Conservation (phyloP, 805 yeast genomes). For the Saccharomycopsis sp. region DNA sequence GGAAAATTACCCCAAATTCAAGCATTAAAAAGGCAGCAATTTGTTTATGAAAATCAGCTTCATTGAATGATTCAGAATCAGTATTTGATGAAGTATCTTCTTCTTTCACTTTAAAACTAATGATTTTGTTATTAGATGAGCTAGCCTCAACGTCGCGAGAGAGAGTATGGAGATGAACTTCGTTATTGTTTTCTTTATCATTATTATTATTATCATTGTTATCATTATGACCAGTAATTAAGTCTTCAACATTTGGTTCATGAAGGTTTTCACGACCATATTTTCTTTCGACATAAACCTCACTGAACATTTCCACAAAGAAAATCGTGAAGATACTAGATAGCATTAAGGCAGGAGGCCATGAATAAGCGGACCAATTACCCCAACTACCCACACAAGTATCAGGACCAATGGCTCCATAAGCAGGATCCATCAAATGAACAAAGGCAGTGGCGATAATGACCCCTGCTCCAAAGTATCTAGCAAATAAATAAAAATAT, state of each 20-base stretch:
- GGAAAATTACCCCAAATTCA: slow-evolving; percentile 68
- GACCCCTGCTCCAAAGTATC: slow-evolving; percentile 66
- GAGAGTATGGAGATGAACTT: neutral
- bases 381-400: slow-evolving; percentile 20
- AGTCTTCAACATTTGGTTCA: slow-evolving; percentile 17
- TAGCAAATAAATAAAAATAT: slow-evolving; percentile 21
- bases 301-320: slow-evolving; percentile 31
- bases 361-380: slow-evolving; percentile 27
- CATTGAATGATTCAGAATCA: neutral
- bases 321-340: slow-evolving; percentile 30
- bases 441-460: slow-evolving; percentile 68
- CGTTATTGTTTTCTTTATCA: neutral
- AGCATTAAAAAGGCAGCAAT: slow-evolving; percentile 41
- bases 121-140: neutral
- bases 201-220: neutral
- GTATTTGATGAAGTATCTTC: neutral
- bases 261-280: slow-evolving; percentile 21
- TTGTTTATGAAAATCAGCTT: slow-evolving; percentile 22
- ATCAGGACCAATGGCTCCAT: slow-evolving; percentile 21
- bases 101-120: neutral
- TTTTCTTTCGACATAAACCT: slow-evolving; percentile 29
- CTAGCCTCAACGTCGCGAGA: neutral
- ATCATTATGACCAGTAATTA: slow-evolving; percentile 9
- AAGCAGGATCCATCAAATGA: slow-evolving; percentile 53
- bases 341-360: slow-evolving; percentile 38